phyloP scores from a whole-genome alignment of 176 grass and related monocot species.

The Microstegium vimineum region DNA sequence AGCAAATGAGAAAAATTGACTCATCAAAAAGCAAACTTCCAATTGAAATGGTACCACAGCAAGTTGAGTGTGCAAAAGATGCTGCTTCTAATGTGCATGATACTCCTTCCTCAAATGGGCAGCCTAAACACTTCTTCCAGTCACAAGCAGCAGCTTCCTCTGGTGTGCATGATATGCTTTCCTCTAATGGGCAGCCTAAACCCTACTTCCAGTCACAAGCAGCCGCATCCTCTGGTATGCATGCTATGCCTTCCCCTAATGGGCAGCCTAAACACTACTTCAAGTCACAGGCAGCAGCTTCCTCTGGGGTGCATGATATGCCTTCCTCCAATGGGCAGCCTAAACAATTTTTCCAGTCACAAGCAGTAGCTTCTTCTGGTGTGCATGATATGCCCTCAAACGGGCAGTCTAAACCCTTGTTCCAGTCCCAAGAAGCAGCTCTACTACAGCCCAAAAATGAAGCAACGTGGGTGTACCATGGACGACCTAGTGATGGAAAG shows the following conservation, averaged over 20 bases:
- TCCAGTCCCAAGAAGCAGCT: conserved; percentile 53
- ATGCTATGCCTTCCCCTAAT: conserved; percentile 19
- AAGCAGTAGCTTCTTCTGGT: conserved; percentile 34
- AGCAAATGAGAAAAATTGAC: conserved; percentile 36
- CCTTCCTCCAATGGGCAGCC: conserved; percentile 26
- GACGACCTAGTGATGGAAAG: conserved; percentile 53
- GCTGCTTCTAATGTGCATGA: conserved; percentile 34
- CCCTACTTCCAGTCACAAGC: not conserved
- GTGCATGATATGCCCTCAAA: conserved; percentile 17
- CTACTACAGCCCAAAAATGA: conserved; percentile 45
- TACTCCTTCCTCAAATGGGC: too few relatives aligned
- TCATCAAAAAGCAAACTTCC: conserved; percentile 15
- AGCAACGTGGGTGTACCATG: conserved; percentile 42
- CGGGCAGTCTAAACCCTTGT: conserved; percentile 33
- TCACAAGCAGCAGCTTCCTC: too few relatives aligned
- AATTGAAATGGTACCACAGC: conserved; percentile 32
- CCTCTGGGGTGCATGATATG: not conserved
- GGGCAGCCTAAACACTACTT: conserved; percentile 2
- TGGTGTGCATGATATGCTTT: conserved; percentile 25
- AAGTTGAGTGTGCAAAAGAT: conserved; percentile 33
- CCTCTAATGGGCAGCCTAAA: not conserved
- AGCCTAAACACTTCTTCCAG: too few relatives aligned
- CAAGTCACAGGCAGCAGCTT: not conserved
- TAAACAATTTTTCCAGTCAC: conserved; percentile 52
- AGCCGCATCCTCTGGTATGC: conserved; percentile 25